Evolutionary conservation across 228 moss, liverwort and hornwort genomes (phyloP).

Genomic region (Sphagnum magellanicum): DNA sequence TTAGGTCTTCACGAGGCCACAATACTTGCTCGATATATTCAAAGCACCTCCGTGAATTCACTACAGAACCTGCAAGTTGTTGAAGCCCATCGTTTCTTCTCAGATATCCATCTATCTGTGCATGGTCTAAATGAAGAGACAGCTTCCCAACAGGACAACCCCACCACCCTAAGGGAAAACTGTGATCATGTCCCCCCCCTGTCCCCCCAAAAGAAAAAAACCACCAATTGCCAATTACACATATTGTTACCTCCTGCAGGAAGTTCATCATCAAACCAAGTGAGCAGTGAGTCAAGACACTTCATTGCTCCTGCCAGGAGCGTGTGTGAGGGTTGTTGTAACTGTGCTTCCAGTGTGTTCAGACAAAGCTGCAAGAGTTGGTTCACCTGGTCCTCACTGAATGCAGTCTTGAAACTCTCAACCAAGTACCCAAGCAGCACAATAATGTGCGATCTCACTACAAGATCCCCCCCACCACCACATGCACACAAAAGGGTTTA

Average conservation of each 20-base stretch:
- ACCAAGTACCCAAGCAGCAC: constrained; percentile 72
- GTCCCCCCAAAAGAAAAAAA: too few relatives aligned
- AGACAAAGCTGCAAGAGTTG: constrained; percentile 61
- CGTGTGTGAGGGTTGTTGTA: constrained; percentile 48
- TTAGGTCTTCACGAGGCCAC: constrained; percentile 71
- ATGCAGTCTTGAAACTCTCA: constrained; percentile 52
- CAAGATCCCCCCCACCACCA: constrained; percentile 4
- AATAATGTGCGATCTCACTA: constrained; percentile 80
- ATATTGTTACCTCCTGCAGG: constrained; percentile 79
- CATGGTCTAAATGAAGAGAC: too few relatives aligned
- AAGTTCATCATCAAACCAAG: constrained; percentile 74
- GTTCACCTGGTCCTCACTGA: constrained; percentile 49
- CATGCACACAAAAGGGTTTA: not conserved
- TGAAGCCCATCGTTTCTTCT: too few relatives aligned
- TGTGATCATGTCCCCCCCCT: too few relatives aligned
- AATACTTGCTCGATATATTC: constrained; percentile 64
- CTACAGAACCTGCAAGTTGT: constrained; percentile 61
- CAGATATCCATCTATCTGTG: too few relatives aligned
- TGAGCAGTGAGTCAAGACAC: constrained; percentile 71
- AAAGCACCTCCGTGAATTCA: constrained; percentile 56
- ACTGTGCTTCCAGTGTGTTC: constrained; percentile 68
- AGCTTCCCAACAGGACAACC: too few relatives aligned
- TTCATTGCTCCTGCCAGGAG: constrained; percentile 77
- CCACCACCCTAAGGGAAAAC: too few relatives aligned
- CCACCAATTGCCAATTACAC: too few relatives aligned